Base-by-base conservation (phyloP, 441 rosid species). In the Eruca vesicaria region DNA sequence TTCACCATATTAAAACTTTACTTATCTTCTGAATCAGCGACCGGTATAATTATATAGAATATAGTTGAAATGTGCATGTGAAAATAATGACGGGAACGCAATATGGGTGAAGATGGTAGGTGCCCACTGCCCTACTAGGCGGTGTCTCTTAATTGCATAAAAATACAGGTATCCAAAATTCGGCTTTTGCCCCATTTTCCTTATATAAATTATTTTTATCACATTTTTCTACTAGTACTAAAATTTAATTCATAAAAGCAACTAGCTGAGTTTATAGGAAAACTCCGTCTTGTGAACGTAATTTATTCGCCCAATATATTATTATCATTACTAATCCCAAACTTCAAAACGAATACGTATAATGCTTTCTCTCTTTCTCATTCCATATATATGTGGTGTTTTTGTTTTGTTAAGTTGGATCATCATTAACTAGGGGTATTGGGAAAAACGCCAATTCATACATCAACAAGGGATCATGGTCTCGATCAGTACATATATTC, bases 91-190 rank as follows among this genome's bases (percentile, higher is more conserved):
- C 9, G 43, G 43, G 65, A 61, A 61, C 8, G 65, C 20, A 36
- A 62, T 35, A 35, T 35, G 66, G 66, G 48, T 33, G 66, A 62
- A 35, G 29, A 62, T 36, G 32, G 67, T 63, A 12, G 52, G 67
- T 63, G 67, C 52, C n/a, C n/a, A n/a, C n/a, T n/a, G n/a, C n/a
- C n/a, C 67, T 63, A 12, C 19, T 36, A 36, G 50, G 18, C 11
- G 52, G 67, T 38, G 18, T 36, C 67, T 63, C 18, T 63, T 63
- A 11, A 63, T 20, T 63, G 52, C 67, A 7, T 52, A 35, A 20
- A 36, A 36, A 20, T 20, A 12, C 50, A 43, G 50, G 50, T 43
- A n/a, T 41, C 50, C 18, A 43, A 43, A 43, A 43, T 43, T n/a
- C 3, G 15, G 50, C 18, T 43, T 43, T 43, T 43, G 50, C 18